Percentiles rank a stretch among this genome's conserved stretches.
Evolutionary conservation across 148 eudicot genomes (phyloP).

Genomic region (Rhododendron griersonianum): DNA sequence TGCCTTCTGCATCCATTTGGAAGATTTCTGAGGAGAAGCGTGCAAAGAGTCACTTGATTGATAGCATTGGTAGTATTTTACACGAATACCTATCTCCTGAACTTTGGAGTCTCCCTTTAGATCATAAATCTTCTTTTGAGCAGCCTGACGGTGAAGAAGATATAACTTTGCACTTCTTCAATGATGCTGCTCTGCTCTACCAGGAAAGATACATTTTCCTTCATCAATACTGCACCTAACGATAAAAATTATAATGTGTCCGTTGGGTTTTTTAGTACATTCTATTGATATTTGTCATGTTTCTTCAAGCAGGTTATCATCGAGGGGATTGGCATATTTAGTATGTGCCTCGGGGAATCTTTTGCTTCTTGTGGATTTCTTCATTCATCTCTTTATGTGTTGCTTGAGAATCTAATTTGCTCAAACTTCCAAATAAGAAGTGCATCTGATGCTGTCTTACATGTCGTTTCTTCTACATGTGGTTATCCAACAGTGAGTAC

Average conservation of each 20-base stretch:
- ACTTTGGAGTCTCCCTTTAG: constrained; percentile 83
- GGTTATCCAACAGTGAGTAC: constrained; percentile 70
- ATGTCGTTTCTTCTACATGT: constrained; percentile 55
- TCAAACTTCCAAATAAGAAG: constrained; percentile 68
- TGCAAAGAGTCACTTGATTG: constrained; percentile 49
- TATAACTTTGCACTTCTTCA: constrained; percentile 54
- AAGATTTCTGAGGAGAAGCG: constrained; percentile 23
- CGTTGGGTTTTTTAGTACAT: not conserved
- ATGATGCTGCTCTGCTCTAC: constrained; percentile 70
- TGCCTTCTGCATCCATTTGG: constrained; percentile 37
- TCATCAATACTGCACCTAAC: constrained; percentile 3
- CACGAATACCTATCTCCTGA: constrained; percentile 79
- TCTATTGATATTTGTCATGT: constrained; percentile 17
- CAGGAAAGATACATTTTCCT: constrained; percentile 44
- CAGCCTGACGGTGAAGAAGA: constrained; percentile 40
- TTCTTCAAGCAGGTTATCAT: constrained; percentile 63
- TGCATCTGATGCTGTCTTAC: constrained; percentile 77
- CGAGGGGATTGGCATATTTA: constrained; percentile 87
- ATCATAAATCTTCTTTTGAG: constrained; percentile 35
- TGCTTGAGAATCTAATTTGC: constrained; percentile 85
- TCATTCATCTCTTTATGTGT: constrained; percentile 67
- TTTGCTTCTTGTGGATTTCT: constrained; percentile 85
- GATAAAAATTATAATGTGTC: not conserved
- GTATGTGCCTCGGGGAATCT: constrained; percentile 56
- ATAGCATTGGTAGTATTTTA: constrained; percentile 64